A percentile compares a stretch with the other conserved stretches of the same genome.
Conservation (phyloP, 805 yeast genomes). For the Cephaloascus albidus region DNA sequence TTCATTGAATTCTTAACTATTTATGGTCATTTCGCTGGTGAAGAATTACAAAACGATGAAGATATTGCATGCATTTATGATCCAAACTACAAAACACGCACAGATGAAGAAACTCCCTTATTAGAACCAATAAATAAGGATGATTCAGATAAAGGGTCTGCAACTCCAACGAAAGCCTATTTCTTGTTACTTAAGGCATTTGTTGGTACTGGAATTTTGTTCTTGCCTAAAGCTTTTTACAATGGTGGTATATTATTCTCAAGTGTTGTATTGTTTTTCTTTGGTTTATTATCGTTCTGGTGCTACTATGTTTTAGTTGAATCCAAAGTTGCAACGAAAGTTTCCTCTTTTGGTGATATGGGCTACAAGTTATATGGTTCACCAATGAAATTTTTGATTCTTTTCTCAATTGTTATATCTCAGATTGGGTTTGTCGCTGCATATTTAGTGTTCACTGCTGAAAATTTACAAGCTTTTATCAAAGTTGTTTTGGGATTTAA, state of each 20-base stretch:
- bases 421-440: slow-evolving; percentile 80
- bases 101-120: slow-evolving; percentile 1
- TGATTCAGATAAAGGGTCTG: slow-evolving; percentile 42
- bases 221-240: slow-evolving; percentile 59
- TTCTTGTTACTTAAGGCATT: slow-evolving; percentile 65
- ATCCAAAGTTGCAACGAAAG: slow-evolving; percentile 49
- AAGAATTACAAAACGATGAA: slow-evolving; percentile 27
- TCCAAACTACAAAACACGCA: neutral
- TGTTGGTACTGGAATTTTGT: slow-evolving; percentile 69
- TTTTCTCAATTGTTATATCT: slow-evolving; percentile 55
- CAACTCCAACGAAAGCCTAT: slow-evolving; percentile 66
- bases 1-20: slow-evolving; percentile 70
- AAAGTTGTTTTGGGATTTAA: slow-evolving; percentile 35
- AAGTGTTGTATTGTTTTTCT: slow-evolving; percentile 37
- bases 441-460: slow-evolving; percentile 70
- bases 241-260: slow-evolving; percentile 69
- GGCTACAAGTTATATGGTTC: slow-evolving; percentile 56
- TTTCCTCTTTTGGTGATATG: slow-evolving; percentile 73
- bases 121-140: slow-evolving; percentile 10
- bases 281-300: slow-evolving; percentile 69
- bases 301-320: slow-evolving; percentile 60
- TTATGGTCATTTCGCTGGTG: slow-evolving; percentile 83
- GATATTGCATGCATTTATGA: slow-evolving; percentile 3
- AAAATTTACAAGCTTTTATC: slow-evolving; percentile 57
- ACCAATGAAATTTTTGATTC: slow-evolving; percentile 55